Conservation (phyloP, 345 rosid species). For the Aquilaria malaccensis region DNA sequence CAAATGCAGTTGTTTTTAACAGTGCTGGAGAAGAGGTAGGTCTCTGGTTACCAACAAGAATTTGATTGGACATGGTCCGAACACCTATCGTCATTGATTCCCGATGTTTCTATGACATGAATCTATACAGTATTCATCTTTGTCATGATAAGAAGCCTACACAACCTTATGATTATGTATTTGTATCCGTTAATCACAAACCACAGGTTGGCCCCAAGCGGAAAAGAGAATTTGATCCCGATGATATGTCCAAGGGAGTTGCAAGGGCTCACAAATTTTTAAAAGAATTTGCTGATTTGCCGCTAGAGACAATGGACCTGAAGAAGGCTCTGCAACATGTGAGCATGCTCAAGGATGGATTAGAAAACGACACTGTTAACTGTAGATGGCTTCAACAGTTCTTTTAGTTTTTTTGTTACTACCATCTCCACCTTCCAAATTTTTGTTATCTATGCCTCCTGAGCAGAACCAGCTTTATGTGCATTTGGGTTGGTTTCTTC, state of each 20-base stretch:
- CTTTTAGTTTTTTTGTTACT: conserved; percentile 23
- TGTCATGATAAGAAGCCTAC: background rate
- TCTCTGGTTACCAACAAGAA: background rate
- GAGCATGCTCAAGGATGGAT: conserved; percentile 45
- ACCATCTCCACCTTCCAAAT: no score
- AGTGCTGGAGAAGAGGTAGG: conserved; percentile 39
- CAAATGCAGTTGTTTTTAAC: conserved; percentile 37
- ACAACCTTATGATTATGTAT: background rate
- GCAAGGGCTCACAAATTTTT: conserved; percentile 72
- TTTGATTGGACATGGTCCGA: conserved; percentile 3
- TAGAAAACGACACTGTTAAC: conserved; percentile 64
- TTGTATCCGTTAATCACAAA: conserved; percentile 2
- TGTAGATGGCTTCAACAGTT: conserved; percentile 71
- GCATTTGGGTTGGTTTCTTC: background rate
- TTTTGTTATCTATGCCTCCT: no score
- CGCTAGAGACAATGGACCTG: conserved; percentile 76
- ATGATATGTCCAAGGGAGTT: conserved; percentile 61
- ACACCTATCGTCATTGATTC: no score
- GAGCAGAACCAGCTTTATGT: no score
- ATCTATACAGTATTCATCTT: background rate
- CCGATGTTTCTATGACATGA: no score
- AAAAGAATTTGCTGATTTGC: conserved; percentile 76
- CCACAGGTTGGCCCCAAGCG: conserved; percentile 64
- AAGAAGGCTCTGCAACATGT: conserved; percentile 55
- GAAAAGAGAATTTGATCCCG: conserved; percentile 49